Base-by-base conservation (phyloP, 768 basidiomycete species). In the Russula brevipes region DNA sequence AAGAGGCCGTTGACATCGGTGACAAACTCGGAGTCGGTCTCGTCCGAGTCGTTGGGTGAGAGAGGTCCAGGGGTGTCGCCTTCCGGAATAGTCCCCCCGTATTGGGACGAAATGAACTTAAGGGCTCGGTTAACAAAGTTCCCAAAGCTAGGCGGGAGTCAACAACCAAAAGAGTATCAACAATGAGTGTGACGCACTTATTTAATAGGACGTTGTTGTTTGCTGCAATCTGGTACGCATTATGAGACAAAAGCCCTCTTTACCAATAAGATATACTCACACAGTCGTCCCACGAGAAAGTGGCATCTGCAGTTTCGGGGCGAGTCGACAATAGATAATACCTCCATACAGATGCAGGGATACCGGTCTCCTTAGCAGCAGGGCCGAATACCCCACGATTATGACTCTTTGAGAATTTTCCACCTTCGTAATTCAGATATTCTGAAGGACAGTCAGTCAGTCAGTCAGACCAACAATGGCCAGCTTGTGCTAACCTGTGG, bases 341-440 rank as follows among this genome's bases (percentile, higher is more conserved):
- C 61, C 97, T 81, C 97, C 96, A 99, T 8, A 98, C 96, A 0
- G 92, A 94, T 0, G 94, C 76, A 30, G 96, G 90, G 49, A 97
- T 89, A 3, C 94, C 94, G 2, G 97, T 96, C 63, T 97, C 92
- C 70, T 84, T 90, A 0, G 96, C 97, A 16, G 87, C 88, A 59
- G 94, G 93, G 33, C 97, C 97, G 67, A 99, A 99, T 2, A 99
- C 96, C 47, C 96, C 97, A 59, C 96, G 88, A 68, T 94, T 94
- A 67, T 91, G 86, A 71, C 93, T 94, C 78, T 99, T 99, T 46
- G 94, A 97, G 81, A 99, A 99, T 73, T 99, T 99, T 44, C 95
- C 95, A 33, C 94, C 92, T 73, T 99, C 97, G 74, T 98, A 98
- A 71, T 98, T 98, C 68, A 98, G 79, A 73, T 95, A 98, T 74